Percentiles rank a stretch among this genome's conserved stretches.
phyloP scores from a whole-genome alignment of 73 alveolate species.

The Blepharisma stoltei region DNA sequence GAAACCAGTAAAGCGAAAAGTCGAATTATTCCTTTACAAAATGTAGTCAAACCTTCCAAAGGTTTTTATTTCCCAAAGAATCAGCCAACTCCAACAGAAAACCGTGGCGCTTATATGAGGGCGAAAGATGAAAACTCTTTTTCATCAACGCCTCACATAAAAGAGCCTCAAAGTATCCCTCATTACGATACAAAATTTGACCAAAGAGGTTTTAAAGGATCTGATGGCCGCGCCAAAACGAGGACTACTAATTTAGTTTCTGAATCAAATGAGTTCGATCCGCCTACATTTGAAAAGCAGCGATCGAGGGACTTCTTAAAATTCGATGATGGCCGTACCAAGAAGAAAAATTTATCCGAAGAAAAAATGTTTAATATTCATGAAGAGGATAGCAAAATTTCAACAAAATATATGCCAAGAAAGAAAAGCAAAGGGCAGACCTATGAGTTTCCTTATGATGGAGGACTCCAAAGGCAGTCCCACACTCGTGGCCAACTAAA shows the following conservation, averaged over 20 bases:
- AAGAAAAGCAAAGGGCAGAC: neutral
- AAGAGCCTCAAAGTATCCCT: neutral
- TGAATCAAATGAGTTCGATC: neutral
- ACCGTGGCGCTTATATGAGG: neutral
- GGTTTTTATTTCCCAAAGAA: neutral
- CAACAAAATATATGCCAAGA: neutral
- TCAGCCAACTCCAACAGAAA: neutral
- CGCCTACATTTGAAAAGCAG: neutral
- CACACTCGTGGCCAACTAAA: neutral
- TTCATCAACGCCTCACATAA: neutral
- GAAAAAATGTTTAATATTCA: slow-evolving; percentile 14
- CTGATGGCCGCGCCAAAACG: slow-evolving; percentile 29
- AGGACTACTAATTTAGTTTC: slow-evolving; percentile 6
- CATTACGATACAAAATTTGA: neutral
- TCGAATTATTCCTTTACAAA: neutral
- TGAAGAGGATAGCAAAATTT: neutral
- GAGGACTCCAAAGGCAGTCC: neutral
- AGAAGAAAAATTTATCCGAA: neutral
- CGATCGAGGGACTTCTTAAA: neutral
- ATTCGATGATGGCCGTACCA: neutral
- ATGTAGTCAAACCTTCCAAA: neutral
- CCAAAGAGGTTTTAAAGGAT: slow-evolving; percentile 22
- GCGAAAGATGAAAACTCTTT: neutral
- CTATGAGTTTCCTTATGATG: neutral
- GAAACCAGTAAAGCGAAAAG: neutral